These are phyloP conservation scores for Penicillium paneum DNA, from an alignment of 2,329 filamentous ascomycete genomes.

Conservation along the genomic window DNA sequence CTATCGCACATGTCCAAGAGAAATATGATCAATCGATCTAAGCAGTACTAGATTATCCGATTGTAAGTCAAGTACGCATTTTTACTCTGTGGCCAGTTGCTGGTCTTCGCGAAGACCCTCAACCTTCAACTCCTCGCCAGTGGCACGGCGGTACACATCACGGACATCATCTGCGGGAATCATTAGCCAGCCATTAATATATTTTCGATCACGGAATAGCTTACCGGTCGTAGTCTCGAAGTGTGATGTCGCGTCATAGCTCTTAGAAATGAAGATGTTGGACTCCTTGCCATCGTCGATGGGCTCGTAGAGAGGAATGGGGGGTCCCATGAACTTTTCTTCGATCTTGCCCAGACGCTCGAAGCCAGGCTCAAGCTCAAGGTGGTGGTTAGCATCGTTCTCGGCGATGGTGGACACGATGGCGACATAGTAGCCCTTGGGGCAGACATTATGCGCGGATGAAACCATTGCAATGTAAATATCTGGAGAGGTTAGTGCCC, in stretches of 20 bases:
- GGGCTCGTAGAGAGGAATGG: constrained; percentile 92
- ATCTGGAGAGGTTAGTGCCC: constrained; percentile 53
- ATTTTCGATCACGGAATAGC: constrained; percentile 7
- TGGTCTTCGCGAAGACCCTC: constrained; percentile 77
- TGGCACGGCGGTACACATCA: constrained; percentile 83
- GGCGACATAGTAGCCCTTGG: constrained; percentile 97
- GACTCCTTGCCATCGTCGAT: constrained; percentile 76
- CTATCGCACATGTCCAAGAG: constrained; percentile 26
- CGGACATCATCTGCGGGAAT: constrained; percentile 74
- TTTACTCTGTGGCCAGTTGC: constrained; percentile 40
- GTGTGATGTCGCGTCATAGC: constrained; percentile 96
- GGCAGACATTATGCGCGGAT: constrained; percentile 94
- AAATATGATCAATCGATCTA: constrained; percentile 31
- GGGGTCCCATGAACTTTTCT: constrained; percentile 92
- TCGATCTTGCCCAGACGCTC: constrained; percentile 90
- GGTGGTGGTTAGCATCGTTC: constrained; percentile 84
- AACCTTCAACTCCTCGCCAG: constrained; percentile 81
- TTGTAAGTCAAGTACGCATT: constrained; percentile 6
- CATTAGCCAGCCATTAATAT: constrained; percentile 3
- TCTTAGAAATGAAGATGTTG: constrained; percentile 97
- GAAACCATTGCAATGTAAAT: constrained; percentile 97
- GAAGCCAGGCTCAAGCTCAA: constrained; percentile 88
- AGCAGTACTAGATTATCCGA: constrained; percentile 28
- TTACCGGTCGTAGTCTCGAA: constrained; percentile 81
- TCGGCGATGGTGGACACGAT: constrained; percentile 98